Evolutionary conservation across 495 filamentous ascomycete genomes (phyloP), one percentile per base, ranked within the genome.

Genomic region (Aspergillus affinis): DNA sequence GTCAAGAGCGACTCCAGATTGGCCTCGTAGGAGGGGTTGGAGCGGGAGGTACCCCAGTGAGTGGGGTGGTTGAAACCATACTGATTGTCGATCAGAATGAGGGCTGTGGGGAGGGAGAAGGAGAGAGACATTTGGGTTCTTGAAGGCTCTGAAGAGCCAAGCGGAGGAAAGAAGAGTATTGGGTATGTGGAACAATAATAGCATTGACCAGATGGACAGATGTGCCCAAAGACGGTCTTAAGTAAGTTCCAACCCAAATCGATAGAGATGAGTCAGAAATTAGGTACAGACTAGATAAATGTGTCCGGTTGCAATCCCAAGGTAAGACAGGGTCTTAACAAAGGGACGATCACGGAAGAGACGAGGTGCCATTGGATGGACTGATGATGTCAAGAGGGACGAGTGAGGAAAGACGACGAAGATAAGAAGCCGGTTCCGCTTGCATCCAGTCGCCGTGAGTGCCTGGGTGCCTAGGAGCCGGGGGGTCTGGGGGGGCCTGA

Each of bases 21-120:
- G 26, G 57, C 48, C 62, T 83, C 75, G 55, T 78, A 81, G 44
- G 64, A 54, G 4, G 79, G 76, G 56, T 80, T 82, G 62, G 75
- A 80, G 48, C 79, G 77, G 6, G 57, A 58, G 15, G 68, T 56
- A 32, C 82, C 81, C 72, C 78, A 75, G 51, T 72, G 60, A 19
- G 66, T 72, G 7, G 80, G 76, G 51, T 82, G 65, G 36, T 61
- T 66, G 62, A 86, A 81, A 64, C 69, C 82, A 18, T 72, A 64
- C 70, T 87, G 83, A 64, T 84, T 81, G 71, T 87, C 82, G 55
- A 87, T 84, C 49, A 87, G 71, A 59, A 86, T 68, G 21, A 86
- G 72, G 13, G 82, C 82, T 0, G 82, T 84, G 12, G 75, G 72
- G 6, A 48, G 58, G 46, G 51, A 59, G 48, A 75, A 63, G 51